A percentile compares a stretch with the other conserved stretches of the same genome.
Evolutionary conservation across 305 asterid species (phyloP).

Genomic region (Solanum hybrid): DNA sequence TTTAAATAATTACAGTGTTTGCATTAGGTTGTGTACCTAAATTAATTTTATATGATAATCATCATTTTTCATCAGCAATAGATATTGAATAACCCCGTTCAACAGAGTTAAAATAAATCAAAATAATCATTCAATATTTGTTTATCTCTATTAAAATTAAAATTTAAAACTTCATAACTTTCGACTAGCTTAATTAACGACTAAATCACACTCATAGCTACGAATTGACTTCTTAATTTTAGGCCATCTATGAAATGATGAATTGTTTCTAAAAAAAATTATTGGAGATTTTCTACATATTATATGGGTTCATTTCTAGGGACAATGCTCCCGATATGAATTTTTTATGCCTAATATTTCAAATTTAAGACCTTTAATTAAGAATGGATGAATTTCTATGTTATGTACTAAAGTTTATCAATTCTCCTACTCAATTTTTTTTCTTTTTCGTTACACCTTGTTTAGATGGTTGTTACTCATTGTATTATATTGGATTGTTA

Average conservation of each 20-base stretch:
- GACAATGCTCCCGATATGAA: accelerated
- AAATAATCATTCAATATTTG: too few species aligned
- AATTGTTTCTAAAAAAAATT: not conserved
- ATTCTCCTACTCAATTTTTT: not conserved
- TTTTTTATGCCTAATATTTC: not conserved
- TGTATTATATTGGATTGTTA: not conserved
- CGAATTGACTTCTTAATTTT: not conserved
- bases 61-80: not conserved
- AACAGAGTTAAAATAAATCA: not conserved
- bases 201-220: not conserved
- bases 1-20: accelerated
- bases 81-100: accelerated
- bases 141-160: not conserved
- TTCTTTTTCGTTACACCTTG: not conserved
- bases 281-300: not conserved
- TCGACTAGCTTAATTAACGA: not conserved
- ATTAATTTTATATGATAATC: not conserved
- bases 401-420: not conserved
- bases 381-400: not conserved
- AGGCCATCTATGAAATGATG: not conserved
- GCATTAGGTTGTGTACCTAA: accelerated
- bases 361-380: not conserved
- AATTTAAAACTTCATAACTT: not conserved
- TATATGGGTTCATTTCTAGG: not conserved
- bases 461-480: not conserved